Conservation (phyloP, 2,329 filamentous ascomycete genomes). For the Alternaria ethzedia region DNA sequence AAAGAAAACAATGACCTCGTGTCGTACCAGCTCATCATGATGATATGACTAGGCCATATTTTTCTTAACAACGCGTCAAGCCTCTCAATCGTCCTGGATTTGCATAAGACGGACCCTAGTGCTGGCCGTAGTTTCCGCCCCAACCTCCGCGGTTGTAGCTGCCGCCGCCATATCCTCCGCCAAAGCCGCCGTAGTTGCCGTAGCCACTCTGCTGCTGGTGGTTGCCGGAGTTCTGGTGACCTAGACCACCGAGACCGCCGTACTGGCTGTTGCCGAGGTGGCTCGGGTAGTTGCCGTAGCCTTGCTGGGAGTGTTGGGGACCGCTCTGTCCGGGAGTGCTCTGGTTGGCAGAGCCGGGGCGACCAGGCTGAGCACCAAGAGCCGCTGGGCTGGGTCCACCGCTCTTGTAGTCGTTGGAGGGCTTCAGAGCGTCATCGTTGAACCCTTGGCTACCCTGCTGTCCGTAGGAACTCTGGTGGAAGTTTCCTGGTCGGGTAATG, state of each 20-base stretch:
- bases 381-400: conserved; percentile 65
- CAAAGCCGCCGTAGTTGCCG: conserved; percentile 52
- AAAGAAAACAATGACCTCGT: conserved; percentile 29
- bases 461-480: conserved; percentile 56
- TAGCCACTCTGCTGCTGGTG: conserved; percentile 54
- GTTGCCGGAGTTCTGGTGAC: conserved; percentile 54
- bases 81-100: conserved; percentile 5
- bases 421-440: conserved; percentile 63
- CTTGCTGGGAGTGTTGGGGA: conserved; percentile 64
- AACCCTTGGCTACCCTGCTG: conserved; percentile 54
- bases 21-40: conserved; percentile 26
- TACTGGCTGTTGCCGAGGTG: conserved; percentile 58
- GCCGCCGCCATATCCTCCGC: conserved; percentile 51
- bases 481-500: conserved; percentile 65
- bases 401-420: conserved; percentile 62
- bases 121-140: conserved; percentile 56
- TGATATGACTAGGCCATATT: conserved; percentile 35
- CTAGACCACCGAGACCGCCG: conserved; percentile 61
- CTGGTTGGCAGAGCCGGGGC: conserved; percentile 68
- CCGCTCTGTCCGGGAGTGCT: conserved; percentile 59
- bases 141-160: conserved; percentile 55
- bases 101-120: conserved; percentile 28
- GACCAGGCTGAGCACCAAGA: conserved; percentile 64
- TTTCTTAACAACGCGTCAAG: conserved; percentile 7
- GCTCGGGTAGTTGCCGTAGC: conserved; percentile 62